Percentiles rank a stretch among this genome's conserved stretches.
Conservation (phyloP, 78 protist species). For the Guillardia theta region DNA sequence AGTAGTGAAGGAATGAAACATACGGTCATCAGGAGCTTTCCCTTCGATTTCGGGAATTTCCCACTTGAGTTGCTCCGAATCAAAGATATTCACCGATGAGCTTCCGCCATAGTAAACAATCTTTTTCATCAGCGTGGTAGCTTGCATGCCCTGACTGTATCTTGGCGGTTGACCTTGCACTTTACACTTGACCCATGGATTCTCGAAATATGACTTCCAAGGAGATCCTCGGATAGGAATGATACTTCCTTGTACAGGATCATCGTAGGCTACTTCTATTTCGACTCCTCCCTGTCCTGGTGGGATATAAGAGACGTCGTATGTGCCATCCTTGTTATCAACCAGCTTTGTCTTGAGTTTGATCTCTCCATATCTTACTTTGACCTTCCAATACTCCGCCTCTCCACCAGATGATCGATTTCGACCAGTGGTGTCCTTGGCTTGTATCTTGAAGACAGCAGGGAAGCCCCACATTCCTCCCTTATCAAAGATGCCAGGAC, state of each 20-base stretch:
- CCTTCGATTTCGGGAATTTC: not conserved
- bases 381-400: not conserved
- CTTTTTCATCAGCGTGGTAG: not conserved
- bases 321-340: not conserved
- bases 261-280: not conserved
- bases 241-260: not conserved
- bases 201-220: not conserved
- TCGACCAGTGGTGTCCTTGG: constrained; percentile 34
- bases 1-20: not conserved
- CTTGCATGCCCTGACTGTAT: not conserved
- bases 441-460: constrained; percentile 38
- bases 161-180: not conserved
- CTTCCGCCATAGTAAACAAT: not conserved
- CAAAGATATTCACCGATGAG: not conserved
- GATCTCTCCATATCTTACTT: not conserved
- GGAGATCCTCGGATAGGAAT: constrained; percentile 31
- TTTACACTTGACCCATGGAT: not conserved
- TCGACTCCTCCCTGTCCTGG: not conserved
- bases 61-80: not conserved
- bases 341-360: not conserved
- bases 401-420: constrained; percentile 32
- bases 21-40: not conserved
- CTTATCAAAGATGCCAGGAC: constrained; percentile 30
- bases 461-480: constrained; percentile 36
- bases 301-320: not conserved